Evolutionary conservation across 1,139 yeast genomes (phyloP), one percentile per base, ranked within the genome.

Genomic region (Pneumocystis carinii): DNA sequence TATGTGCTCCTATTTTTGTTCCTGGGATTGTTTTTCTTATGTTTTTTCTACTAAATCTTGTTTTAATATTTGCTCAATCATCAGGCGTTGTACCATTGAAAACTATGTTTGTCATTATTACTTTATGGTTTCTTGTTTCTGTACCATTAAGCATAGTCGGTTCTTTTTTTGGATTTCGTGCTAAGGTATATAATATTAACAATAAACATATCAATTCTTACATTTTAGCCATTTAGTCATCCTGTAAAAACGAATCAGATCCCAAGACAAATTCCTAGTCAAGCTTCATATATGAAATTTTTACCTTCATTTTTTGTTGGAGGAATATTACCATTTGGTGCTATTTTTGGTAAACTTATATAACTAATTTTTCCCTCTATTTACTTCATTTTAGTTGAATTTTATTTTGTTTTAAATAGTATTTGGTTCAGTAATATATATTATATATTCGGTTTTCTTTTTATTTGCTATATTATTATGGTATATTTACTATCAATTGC

Each of bases 61-160:
- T 92, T 75, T 79, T 94, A 72, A 81, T 90, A 60, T 81, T 79
- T 70, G 94, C 80, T 48, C 79, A 83, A 60, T 87, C 97, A 0
- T 90, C 97, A 0, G 97, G 97, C 60, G 97, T 97, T 1, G 89
- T 92, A 65, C 98, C 99, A 60, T 75, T 87, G 64, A 95, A 96
- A 24, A 89, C 96, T 14, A 83, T 94, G 85, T 71, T 86, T 63
- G 95, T 92, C 6, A 82, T 92, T 61, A 79, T 90, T 27, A 74
- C 81, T 4, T 83, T 92, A 65, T 92, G 98, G 98, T 87, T 89
- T 70, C 74, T 85, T 37, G 78, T 92, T 64, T 87, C 96, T 3
- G 79, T 90, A 53, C 99, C 99, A 59, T 78, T 90, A 64, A 85
- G 97, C 1, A 79, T 86, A 12, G 77, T 82, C 61, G 97, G 97